Evolutionary conservation across 805 yeast species (phyloP).

Genomic region (Spathaspora sp.): DNA sequence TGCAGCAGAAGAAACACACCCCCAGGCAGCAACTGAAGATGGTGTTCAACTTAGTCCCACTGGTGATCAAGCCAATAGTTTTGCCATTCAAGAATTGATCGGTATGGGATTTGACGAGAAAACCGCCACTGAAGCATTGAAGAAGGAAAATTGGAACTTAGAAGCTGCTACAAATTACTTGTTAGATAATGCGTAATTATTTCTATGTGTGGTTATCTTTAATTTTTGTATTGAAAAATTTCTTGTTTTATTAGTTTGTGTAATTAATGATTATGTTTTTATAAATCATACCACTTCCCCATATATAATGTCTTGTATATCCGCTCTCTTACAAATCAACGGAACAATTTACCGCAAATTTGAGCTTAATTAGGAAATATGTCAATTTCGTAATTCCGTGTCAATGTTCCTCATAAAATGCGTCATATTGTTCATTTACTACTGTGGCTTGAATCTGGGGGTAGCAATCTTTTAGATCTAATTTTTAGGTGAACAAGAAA

Average conservation of each 20-base stretch:
- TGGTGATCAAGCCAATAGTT: constrained; percentile 24
- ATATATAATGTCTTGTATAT: too few relatives aligned
- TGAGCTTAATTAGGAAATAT: not conserved
- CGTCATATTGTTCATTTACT: not conserved
- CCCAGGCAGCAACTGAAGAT: constrained; percentile 6
- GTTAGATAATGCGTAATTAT: constrained; percentile 65
- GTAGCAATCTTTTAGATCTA: not conserved
- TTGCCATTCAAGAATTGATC: constrained; percentile 71
- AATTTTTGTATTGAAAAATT: not conserved
- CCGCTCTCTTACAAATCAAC: not conserved
- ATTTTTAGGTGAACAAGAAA: not conserved
- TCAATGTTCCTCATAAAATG: not conserved
- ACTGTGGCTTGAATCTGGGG: not conserved
- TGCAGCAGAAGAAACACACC: not conserved
- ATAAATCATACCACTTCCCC: not conserved
- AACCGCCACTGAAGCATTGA: constrained; percentile 66
- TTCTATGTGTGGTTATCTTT: not conserved
- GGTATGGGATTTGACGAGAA: constrained; percentile 84
- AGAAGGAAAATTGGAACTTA: constrained; percentile 66
- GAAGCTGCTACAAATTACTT: constrained; percentile 85
- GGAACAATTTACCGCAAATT: not conserved
- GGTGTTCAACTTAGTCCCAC: constrained; percentile 22
- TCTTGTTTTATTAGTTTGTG: not conserved
- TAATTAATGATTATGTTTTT: not conserved
- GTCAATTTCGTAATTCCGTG: not conserved